These are phyloP conservation scores for Trichoderma sp. DNA, from an alignment of 2,329 filamentous ascomycete species.

Conservation along the genomic window DNA sequence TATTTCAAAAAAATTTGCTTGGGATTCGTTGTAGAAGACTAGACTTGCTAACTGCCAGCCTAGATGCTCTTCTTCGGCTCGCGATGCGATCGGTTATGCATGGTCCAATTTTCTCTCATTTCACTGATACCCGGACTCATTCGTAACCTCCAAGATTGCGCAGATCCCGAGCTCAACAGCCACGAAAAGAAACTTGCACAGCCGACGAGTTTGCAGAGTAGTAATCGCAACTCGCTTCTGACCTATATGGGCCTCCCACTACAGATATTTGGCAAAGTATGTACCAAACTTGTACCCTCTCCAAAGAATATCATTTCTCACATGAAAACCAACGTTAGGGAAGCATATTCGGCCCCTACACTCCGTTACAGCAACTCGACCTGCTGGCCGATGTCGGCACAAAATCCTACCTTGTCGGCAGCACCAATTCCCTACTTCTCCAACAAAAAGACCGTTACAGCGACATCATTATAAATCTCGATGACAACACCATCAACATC, in stretches of 20 bases:
- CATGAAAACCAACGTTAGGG: constrained; percentile 51
- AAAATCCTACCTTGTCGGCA: constrained; percentile 96
- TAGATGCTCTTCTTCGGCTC: constrained; percentile 99
- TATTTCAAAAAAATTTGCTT: background rate
- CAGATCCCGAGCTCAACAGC: constrained; percentile 84
- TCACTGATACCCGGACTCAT: constrained; percentile 92
- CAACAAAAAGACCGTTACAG: constrained; percentile 96
- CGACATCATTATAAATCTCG: constrained; percentile 93
- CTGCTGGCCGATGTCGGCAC: constrained; percentile 89
- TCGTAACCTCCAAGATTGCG: constrained; percentile 88
- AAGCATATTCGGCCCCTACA: constrained; percentile 94
- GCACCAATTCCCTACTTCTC: constrained; percentile 88
- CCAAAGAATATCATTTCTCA: background rate
- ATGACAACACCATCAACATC: constrained; percentile 82
- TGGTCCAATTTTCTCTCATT: constrained; percentile 96
- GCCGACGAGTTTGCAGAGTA: constrained; percentile 84
- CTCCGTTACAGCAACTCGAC: constrained; percentile 91
- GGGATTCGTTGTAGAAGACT: too few relatives aligned
- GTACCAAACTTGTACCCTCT: background rate
- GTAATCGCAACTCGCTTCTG: constrained; percentile 84
- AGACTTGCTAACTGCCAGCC: background rate
- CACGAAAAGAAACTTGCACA: constrained; percentile 73
- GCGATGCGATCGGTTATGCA: constrained; percentile 92
- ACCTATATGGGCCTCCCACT: constrained; percentile 92
- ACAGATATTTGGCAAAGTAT: constrained; percentile 88